Conservation (phyloP, 306 rosid species). For the Prosopis cineraria region DNA sequence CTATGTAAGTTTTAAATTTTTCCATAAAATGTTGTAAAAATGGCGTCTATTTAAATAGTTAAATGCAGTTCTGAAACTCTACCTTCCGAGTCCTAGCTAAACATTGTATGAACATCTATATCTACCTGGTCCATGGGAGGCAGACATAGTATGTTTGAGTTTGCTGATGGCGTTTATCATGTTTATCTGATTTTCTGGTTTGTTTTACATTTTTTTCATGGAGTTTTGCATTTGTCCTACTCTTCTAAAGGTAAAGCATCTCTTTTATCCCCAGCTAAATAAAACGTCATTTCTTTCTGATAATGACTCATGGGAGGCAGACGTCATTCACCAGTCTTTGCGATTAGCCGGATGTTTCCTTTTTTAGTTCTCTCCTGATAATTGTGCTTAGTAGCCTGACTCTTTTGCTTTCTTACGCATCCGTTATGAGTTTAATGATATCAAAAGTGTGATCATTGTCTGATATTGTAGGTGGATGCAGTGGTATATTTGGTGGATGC, state of each 20-base stretch:
- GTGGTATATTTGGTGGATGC: constrained; percentile 85
- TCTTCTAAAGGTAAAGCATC: neutral
- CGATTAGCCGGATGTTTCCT: constrained; percentile 45
- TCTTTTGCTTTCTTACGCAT: neutral
- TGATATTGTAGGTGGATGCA: constrained; percentile 70
- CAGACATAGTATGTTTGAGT: constrained; percentile 32
- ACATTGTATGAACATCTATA: neutral
- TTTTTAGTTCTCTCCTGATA: constrained; percentile 34
- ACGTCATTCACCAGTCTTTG: neutral
- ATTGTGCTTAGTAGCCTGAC: constrained; percentile 40
- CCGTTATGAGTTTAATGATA: neutral
- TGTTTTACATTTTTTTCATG: neutral
- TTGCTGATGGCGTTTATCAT: constrained; percentile 51
- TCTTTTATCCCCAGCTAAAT: constrained; percentile 43
- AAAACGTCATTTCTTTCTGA: constrained; percentile 26
- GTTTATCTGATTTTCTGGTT: constrained; percentile 8
- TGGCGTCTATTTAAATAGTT: neutral
- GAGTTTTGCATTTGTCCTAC: neutral
- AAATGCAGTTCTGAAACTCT: neutral
- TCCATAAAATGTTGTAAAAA: constrained; percentile 1
- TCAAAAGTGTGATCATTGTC: constrained; percentile 1
- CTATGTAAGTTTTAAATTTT: neutral
- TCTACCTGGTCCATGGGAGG: constrained; percentile 22
- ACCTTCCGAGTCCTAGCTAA: constrained; percentile 57
- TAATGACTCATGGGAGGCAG: constrained; percentile 49